Conservation (phyloP, 2,329 filamentous ascomycete genomes). For the Trichoderma gracile region DNA sequence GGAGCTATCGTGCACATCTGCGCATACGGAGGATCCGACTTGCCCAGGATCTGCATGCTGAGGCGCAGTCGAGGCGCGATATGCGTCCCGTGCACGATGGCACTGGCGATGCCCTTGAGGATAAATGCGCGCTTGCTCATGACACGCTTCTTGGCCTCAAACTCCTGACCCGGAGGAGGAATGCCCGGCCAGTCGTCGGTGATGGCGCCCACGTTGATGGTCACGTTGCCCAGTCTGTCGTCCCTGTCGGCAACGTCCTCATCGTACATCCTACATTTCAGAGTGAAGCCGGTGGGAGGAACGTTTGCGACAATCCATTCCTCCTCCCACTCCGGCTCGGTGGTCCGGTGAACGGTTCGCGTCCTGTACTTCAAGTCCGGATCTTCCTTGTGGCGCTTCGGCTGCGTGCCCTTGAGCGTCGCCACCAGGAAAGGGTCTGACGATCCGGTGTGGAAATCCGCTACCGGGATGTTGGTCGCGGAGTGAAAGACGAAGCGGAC, state of each 20-base stretch:
- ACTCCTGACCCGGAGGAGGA: constrained; percentile 57
- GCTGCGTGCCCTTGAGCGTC: constrained; percentile 70
- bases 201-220: constrained; percentile 63
- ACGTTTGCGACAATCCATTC: constrained; percentile 89
- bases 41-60: constrained; percentile 76
- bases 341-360: constrained; percentile 69
- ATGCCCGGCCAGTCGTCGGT: constrained; percentile 69
- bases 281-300: constrained; percentile 73
- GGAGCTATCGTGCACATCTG: constrained; percentile 80
- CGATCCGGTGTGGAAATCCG: constrained; percentile 73
- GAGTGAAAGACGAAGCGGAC: constrained; percentile 81
- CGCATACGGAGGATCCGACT: constrained; percentile 67
- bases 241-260: constrained; percentile 86
- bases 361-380: constrained; percentile 74
- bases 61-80: constrained; percentile 71
- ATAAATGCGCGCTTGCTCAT: constrained; percentile 86
- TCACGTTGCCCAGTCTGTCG: constrained; percentile 84
- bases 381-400: constrained; percentile 81
- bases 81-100: constrained; percentile 61
- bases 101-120: constrained; percentile 66
- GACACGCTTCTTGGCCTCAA: constrained; percentile 76
- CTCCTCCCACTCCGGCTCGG: constrained; percentile 77
- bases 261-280: constrained; percentile 87
- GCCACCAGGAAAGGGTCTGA: constrained; percentile 83
- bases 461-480: constrained; percentile 77